Conservation (phyloP, 2,329 filamentous ascomycete species). For the Davidsoniella neocaledoniae region DNA sequence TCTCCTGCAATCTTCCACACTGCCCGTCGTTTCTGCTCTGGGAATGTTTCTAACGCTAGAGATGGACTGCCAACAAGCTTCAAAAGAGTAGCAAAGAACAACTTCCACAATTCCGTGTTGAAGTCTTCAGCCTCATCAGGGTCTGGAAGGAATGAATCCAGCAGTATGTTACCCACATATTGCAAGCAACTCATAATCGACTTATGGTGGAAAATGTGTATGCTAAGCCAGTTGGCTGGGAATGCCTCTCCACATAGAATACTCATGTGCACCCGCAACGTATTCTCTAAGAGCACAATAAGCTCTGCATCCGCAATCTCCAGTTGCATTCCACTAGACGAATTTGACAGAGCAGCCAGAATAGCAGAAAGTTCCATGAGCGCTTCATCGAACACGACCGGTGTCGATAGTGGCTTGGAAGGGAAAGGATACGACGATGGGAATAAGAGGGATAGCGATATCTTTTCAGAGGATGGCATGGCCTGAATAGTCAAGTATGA, state of each 20-base stretch:
- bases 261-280: constrained; percentile 72
- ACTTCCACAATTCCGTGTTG: constrained; percentile 84
- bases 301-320: constrained; percentile 61
- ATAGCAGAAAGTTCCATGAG: constrained; percentile 79
- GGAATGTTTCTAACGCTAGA: constrained; percentile 84
- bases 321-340: constrained; percentile 51
- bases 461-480: constrained; percentile 34
- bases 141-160: constrained; percentile 71
- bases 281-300: constrained; percentile 56
- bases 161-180: constrained; percentile 60
- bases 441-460: constrained; percentile 71
- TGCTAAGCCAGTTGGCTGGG: constrained; percentile 75
- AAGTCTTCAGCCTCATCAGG: constrained; percentile 86
- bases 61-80: constrained; percentile 79
- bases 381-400: constrained; percentile 59
- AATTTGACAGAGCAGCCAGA: constrained; percentile 64
- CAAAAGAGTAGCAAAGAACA: constrained; percentile 78
- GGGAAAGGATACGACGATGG: constrained; percentile 83
- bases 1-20: constrained; percentile 99
- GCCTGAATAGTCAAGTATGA: constrained; percentile 67
- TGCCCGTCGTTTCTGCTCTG: constrained; percentile 86
- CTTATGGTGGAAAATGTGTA: constrained; percentile 84
- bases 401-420: constrained; percentile 45
- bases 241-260: constrained; percentile 82
- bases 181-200: constrained; percentile 75